A percentile compares a stretch with the other conserved stretches of the same genome.
These are phyloP conservation scores for Cucumis cinereus DNA, from an alignment of 306 rosid species.

Conservation along the genomic window DNA sequence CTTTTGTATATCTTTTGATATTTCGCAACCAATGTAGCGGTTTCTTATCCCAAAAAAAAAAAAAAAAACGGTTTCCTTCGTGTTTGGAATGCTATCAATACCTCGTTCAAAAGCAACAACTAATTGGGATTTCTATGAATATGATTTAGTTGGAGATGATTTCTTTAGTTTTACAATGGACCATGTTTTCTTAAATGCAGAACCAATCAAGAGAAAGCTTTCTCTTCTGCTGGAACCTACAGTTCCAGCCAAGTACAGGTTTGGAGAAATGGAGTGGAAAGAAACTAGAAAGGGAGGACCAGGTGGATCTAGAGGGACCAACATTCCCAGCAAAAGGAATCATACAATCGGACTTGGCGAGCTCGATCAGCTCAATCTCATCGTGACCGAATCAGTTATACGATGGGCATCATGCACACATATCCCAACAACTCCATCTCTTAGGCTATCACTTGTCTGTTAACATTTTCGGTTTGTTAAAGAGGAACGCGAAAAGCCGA, in stretches of 20 bases:
- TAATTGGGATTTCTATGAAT: background rate
- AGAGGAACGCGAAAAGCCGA: background rate
- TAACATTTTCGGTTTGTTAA: background rate
- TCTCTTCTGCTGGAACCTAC: constrained; percentile 6
- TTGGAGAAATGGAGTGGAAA: constrained; percentile 20
- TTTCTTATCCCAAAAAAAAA: no score
- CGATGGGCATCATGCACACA: constrained; percentile 37
- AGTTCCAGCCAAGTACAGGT: constrained; percentile 3
- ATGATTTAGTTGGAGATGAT: background rate
- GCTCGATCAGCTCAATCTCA: constrained; percentile 24
- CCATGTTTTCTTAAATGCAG: constrained; percentile 15
- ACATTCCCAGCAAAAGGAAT: constrained; percentile 30
- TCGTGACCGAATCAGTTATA: constrained; percentile 23
- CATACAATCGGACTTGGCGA: constrained; percentile 30
- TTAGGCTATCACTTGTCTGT: constrained; percentile 28
- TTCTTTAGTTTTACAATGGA: background rate
- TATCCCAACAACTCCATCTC: constrained; percentile 28
- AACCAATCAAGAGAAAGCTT: constrained; percentile 17
- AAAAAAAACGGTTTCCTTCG: no score
- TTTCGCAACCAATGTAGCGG: no score
- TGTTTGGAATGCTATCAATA: background rate
- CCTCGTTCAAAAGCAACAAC: background rate
- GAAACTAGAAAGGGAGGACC: constrained; percentile 18
- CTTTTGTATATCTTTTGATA: no score
- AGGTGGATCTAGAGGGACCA: constrained; percentile 15